These are phyloP conservation scores for Skeletonema grethae DNA, from an alignment of 108 stramenopile genomes.

Conservation along the genomic window DNA sequence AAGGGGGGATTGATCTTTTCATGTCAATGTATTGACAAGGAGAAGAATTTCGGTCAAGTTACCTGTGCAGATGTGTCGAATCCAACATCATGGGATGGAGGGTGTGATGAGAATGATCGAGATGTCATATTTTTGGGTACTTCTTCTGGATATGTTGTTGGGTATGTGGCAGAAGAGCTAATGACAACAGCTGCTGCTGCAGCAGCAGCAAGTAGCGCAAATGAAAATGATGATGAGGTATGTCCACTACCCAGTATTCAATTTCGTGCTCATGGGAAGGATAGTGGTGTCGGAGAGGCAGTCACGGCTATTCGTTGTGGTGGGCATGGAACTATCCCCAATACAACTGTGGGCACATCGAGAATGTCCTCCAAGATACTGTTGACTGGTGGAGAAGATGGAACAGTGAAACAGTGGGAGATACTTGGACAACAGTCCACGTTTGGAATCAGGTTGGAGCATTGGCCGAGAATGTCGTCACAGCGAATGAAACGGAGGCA, in stretches of 20 bases:
- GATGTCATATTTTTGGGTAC: slow-evolving; percentile 56
- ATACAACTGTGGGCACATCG: slow-evolving; percentile 9
- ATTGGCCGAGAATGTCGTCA: slow-evolving; percentile 63
- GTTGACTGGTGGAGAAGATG: slow-evolving; percentile 64
- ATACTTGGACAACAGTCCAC: slow-evolving; percentile 33
- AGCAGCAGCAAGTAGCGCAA: slow-evolving; percentile 11
- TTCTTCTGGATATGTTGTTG: slow-evolving; percentile 49
- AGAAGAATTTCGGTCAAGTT: slow-evolving; percentile 12
- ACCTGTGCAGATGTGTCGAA: slow-evolving; percentile 55
- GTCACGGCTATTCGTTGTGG: slow-evolving; percentile 58
- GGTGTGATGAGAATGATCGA: slow-evolving; percentile 4
- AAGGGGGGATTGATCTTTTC: slow-evolving; percentile 49
- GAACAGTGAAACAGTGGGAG: slow-evolving; percentile 68
- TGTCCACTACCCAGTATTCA: slow-evolving; percentile 47
- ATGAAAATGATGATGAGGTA: neutral
- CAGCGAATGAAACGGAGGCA: slow-evolving; percentile 63
- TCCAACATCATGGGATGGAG: slow-evolving; percentile 27
- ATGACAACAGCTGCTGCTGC: slow-evolving; percentile 9
- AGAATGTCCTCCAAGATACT: slow-evolving; percentile 38
- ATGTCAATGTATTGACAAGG: slow-evolving; percentile 29
- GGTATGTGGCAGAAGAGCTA: slow-evolving; percentile 40
- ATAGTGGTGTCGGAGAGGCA: slow-evolving; percentile 42
- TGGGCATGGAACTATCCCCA: slow-evolving; percentile 48
- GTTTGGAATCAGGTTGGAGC: slow-evolving; percentile 43
- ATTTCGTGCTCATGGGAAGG: slow-evolving; percentile 53